A percentile compares a stretch with the other conserved stretches of the same genome.
Conservation (phyloP, 202 grass and related monocot genomes). For the Carex sylvatica region DNA sequence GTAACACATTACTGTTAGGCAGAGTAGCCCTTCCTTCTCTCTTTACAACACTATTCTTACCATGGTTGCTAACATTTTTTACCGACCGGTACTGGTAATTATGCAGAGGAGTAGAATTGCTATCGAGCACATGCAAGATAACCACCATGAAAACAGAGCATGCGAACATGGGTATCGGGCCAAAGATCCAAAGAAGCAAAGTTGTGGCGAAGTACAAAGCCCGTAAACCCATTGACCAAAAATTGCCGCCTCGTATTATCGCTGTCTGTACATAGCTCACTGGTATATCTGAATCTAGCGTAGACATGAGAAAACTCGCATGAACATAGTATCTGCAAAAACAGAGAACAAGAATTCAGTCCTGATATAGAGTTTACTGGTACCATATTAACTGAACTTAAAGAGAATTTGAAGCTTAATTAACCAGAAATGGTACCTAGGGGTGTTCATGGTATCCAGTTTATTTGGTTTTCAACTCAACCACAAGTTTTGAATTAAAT, state of each 20-base stretch:
- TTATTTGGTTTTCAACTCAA: too few species aligned
- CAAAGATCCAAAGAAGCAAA: constrained; percentile 91
- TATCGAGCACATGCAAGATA: constrained; percentile 72
- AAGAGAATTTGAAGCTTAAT: neutral
- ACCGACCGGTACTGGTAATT: constrained; percentile 45
- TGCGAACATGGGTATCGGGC: constrained; percentile 69
- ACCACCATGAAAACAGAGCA: constrained; percentile 71
- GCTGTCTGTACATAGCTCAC: constrained; percentile 64
- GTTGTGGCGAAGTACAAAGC: constrained; percentile 82
- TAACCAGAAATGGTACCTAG: neutral
- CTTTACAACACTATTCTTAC: constrained; percentile 3
- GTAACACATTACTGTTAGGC: constrained; percentile 27
- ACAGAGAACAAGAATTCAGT: neutral
- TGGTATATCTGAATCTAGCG: constrained; percentile 68
- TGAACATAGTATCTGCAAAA: constrained; percentile 72
- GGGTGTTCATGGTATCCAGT: too few species aligned
- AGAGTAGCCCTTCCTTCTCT: neutral
- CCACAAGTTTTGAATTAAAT: too few species aligned
- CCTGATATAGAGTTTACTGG: neutral
- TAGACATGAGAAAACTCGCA: constrained; percentile 86
- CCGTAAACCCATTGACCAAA: constrained; percentile 80
- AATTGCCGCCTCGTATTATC: constrained; percentile 62
- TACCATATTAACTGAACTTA: neutral
- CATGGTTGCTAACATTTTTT: constrained; percentile 29
- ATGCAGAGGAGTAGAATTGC: constrained; percentile 73